phyloP scores from a whole-genome alignment of 23 red algal genomes.

The Chondrus crispus region DNA sequence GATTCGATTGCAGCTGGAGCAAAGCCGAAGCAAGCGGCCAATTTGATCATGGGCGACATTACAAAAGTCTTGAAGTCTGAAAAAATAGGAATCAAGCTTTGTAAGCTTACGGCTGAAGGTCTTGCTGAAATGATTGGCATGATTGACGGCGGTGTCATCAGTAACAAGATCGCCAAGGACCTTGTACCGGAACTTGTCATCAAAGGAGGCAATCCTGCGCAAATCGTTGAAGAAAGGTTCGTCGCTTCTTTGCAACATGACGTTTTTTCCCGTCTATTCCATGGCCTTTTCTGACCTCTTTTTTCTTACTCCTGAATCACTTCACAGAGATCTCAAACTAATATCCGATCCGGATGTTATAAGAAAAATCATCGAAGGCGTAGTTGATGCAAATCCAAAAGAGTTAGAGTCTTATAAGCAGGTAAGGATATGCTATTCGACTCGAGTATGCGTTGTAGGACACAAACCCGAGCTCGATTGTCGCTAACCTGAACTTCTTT shows the following conservation, averaged over 20 bases:
- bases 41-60: conserved; percentile 93
- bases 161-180: conserved; percentile 93
- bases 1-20: conserved; percentile 43
- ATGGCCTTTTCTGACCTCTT: too few species aligned
- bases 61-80: conserved; percentile 69
- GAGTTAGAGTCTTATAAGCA: conserved; percentile 71
- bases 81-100: conserved; percentile 22
- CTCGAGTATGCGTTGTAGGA: not conserved
- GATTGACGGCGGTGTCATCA: conserved; percentile 82
- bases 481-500: not conserved
- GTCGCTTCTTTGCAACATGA: too few species aligned
- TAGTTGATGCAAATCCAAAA: conserved; percentile 67
- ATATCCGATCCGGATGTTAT: conserved; percentile 66
- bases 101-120: conserved; percentile 37
- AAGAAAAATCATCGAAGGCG: conserved; percentile 15
- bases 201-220: conserved; percentile 50
- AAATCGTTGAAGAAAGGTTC: conserved; percentile 80
- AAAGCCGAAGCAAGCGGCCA: conserved; percentile 75
- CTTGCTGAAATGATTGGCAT: conserved; percentile 80
- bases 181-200: conserved; percentile 65
- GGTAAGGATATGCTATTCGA: not conserved
- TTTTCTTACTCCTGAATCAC: too few species aligned
- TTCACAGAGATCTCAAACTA: conserved; percentile 74
- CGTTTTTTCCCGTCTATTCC: too few species aligned
- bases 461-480: not conserved